Percentiles rank a stretch among this genome's conserved stretches.
These are phyloP conservation scores for Paecilomyces dactylethromorphus DNA, from an alignment of 2,329 filamentous ascomycete genomes.

Conservation along the genomic window DNA sequence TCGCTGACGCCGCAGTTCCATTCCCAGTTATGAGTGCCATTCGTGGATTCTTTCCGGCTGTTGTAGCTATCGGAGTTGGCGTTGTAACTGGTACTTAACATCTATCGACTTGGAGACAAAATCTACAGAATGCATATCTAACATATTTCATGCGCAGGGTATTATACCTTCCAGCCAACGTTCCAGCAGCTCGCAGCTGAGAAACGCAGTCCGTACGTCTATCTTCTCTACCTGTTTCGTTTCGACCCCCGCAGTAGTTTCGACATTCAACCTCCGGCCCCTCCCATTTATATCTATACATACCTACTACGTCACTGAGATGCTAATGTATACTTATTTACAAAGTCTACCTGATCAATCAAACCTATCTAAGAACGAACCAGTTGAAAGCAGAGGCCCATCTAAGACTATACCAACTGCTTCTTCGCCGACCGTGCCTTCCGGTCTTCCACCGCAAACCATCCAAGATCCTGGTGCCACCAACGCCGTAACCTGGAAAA, in stretches of 20 bases:
- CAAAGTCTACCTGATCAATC: not conserved
- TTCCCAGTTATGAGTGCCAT: conserved; percentile 22
- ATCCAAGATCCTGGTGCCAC: not conserved
- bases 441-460: not conserved
- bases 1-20: not conserved
- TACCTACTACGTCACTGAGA: not conserved
- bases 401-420: not conserved
- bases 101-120: not conserved
- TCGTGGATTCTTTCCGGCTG: conserved; percentile 30
- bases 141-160: conserved; percentile 24
- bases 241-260: not conserved
- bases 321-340: not conserved
- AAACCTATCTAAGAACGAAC: not conserved
- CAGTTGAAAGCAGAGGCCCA: not conserved
- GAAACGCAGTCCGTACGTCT: conserved; percentile 14
- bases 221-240: not conserved
- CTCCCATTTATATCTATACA: not conserved
- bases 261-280: not conserved
- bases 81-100: conserved; percentile 29
- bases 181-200: conserved; percentile 29
- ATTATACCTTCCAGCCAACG: conserved; percentile 38
- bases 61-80: conserved; percentile 32
- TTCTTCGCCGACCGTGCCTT: not conserved
- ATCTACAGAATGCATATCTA: not conserved
- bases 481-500: conserved; percentile 7